Percentiles rank a stretch among this genome's conserved stretches.
These are phyloP conservation scores for Dioscorea zingiberensis DNA, from an alignment of 106 monocot species.

Conservation along the genomic window DNA sequence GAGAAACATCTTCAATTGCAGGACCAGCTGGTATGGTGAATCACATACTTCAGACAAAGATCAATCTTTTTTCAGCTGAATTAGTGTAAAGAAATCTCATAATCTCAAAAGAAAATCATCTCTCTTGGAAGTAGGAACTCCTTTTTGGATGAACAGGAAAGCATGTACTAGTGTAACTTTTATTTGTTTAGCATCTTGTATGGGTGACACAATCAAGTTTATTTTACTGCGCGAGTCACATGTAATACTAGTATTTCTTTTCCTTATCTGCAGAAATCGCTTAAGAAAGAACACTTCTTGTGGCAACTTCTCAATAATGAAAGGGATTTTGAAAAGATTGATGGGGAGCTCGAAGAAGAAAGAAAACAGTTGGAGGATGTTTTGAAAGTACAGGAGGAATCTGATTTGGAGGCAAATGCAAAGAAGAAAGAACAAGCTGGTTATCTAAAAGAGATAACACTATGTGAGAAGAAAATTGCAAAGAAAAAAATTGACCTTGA, in stretches of 20 bases:
- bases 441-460: slow-evolving; percentile 75
- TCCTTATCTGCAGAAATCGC: slow-evolving; percentile 51
- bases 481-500: slow-evolving; percentile 93
- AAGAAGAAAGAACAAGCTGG: slow-evolving; percentile 94
- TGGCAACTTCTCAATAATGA: slow-evolving; percentile 86
- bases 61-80: too few relatives aligned
- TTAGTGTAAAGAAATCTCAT: too few relatives aligned
- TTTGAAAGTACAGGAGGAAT: slow-evolving; percentile 34
- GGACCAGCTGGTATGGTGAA: slow-evolving; percentile 62
- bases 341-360: slow-evolving; percentile 61
- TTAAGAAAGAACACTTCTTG: slow-evolving; percentile 78
- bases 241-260: not conserved
- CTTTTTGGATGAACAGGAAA: too few relatives aligned
- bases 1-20: slow-evolving; percentile 91
- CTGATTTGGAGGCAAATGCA: slow-evolving; percentile 36
- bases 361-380: slow-evolving; percentile 33
- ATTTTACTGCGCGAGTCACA: not conserved
- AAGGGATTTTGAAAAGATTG: slow-evolving; percentile 58
- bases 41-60: too few relatives aligned
- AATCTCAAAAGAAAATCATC: too few relatives aligned
- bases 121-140: too few relatives aligned
- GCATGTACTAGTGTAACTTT: not conserved
- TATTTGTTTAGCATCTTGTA: not conserved
- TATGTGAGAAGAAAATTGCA: slow-evolving; percentile 80
- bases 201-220: too few relatives aligned